Evolutionary conservation across 352 stramenopile species (phyloP), one percentile per base, ranked within the genome.

Genomic region (Phytophthora agathidicida): DNA sequence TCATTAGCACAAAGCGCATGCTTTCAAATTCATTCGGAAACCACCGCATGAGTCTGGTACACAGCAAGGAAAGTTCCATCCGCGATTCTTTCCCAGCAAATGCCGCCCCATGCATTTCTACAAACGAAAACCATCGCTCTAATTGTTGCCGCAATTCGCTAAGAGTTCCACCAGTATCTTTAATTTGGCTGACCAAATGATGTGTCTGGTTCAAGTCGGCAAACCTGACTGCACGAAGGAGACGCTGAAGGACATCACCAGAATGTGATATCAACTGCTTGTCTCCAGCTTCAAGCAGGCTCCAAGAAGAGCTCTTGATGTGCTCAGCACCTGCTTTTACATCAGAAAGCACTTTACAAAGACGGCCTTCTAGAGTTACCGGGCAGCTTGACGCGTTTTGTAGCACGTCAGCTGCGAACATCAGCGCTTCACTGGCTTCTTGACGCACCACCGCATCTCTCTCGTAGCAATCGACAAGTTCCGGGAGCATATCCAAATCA

Each of bases 1-100:
- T 73, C 64, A 73, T 62, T 3, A 77, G 36, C 33, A 73, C 33
- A 28, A 46, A 49, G 9, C 46, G 56, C 42, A 77, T 51, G 14
- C 46, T 65, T 37, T 44, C 55, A 39, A 60, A 73, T 9, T 82
- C 60, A 19, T 69, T 44, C 14, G 76, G 73, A 39, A 81, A 73
- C 76, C 76, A 86, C 43, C 63, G 72, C 19, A 77, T 66, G 3
- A 86, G 63, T 7, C 71, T 65, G 10, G 50, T 80, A 50, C 68
- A 78, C 7, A 82, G 38, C 4, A 82, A 19, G 2, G 68, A 63
- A 10, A 84, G 45, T 23, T 74, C 63, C 13, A 80, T 17, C 8
- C 71, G 71, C 4, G 65, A 71, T 56, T 86, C 76, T 43, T 73
- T 80, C 9, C 73, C 71, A 53, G 75, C 53, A 23, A 58, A 63